These are phyloP conservation scores for Microascus cirrosus DNA, from an alignment of 2,329 filamentous ascomycete species.

Conservation along the genomic window DNA sequence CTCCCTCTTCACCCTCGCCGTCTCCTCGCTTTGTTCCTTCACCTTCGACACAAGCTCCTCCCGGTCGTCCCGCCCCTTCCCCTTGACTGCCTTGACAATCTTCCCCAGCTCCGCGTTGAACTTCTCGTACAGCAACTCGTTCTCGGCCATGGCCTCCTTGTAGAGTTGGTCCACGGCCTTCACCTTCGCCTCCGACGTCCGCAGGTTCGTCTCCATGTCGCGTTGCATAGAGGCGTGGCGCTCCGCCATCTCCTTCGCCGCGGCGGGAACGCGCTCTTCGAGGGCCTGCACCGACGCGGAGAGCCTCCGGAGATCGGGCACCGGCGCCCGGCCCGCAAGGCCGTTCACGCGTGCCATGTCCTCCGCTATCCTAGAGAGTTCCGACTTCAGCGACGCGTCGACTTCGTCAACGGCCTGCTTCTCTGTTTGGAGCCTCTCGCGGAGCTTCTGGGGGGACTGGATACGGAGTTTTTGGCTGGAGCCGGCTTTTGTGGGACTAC, in stretches of 20 bases:
- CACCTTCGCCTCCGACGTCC: conserved; percentile 65
- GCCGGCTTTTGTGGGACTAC: conserved; percentile 25
- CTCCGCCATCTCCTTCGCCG: conserved; percentile 46
- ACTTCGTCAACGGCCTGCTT: conserved; percentile 62
- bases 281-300: conserved; percentile 51
- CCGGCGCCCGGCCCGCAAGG: conserved; percentile 19
- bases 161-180: conserved; percentile 81
- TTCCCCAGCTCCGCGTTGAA: conserved; percentile 87
- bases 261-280: conserved; percentile 52
- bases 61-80: conserved; percentile 63
- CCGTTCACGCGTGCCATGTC: conserved; percentile 57
- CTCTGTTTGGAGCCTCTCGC: conserved; percentile 76
- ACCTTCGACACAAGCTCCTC: conserved; percentile 65
- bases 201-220: conserved; percentile 62
- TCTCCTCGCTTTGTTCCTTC: conserved; percentile 67
- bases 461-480: conserved; percentile 47
- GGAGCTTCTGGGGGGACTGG: conserved; percentile 62
- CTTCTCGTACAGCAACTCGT: conserved; percentile 81
- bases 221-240: conserved; percentile 53
- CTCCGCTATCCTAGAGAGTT: conserved; percentile 69
- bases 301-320: conserved; percentile 35
- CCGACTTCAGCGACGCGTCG: conserved; percentile 59
- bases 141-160: conserved; percentile 78
- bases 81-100: conserved; percentile 65
- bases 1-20: conserved; percentile 68